These are phyloP conservation scores for Parietaria judaica DNA, from an alignment of 306 rosid species.

Conservation along the genomic window DNA sequence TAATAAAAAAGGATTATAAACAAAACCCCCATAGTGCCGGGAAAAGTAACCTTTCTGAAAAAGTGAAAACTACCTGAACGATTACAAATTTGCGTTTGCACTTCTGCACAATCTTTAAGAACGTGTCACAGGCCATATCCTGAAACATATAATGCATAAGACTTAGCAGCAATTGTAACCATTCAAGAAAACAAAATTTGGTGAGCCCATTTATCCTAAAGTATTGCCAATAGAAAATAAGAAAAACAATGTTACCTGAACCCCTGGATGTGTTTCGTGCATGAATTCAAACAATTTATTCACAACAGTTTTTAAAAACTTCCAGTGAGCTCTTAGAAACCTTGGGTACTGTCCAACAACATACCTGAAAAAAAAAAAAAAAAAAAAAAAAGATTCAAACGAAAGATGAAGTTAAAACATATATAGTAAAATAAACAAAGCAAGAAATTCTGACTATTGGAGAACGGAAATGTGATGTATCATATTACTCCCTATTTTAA, in stretches of 20 bases:
- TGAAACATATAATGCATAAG: slow-evolving; percentile 24
- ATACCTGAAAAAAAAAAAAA: slow-evolving; percentile 54
- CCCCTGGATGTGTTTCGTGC: slow-evolving; percentile 99
- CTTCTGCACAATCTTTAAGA: slow-evolving; percentile 88
- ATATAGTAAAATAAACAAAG: not conserved
- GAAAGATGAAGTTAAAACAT: not conserved
- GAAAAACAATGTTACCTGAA: slow-evolving; percentile 53
- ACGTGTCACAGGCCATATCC: slow-evolving; percentile 99
- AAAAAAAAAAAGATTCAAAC: not conserved
- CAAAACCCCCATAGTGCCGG: too few species aligned
- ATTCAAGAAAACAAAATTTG: not conserved
- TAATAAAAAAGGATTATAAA: not conserved
- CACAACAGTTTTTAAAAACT: slow-evolving; percentile 90
- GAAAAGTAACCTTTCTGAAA: not conserved
- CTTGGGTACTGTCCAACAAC: slow-evolving; percentile 98
- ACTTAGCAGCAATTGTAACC: not conserved
- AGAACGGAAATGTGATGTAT: not conserved
- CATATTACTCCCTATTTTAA: not conserved
- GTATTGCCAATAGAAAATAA: not conserved
- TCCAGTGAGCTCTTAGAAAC: slow-evolving; percentile 95
- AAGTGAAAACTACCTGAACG: slow-evolving; percentile 49
- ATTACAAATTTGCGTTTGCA: slow-evolving; percentile 95
- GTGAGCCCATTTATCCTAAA: not conserved
- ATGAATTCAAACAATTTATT: slow-evolving; percentile 94
- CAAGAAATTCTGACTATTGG: not conserved